These are phyloP conservation scores for Aspergillus bridgeri DNA, from an alignment of 495 filamentous ascomycete species.

Conservation along the genomic window DNA sequence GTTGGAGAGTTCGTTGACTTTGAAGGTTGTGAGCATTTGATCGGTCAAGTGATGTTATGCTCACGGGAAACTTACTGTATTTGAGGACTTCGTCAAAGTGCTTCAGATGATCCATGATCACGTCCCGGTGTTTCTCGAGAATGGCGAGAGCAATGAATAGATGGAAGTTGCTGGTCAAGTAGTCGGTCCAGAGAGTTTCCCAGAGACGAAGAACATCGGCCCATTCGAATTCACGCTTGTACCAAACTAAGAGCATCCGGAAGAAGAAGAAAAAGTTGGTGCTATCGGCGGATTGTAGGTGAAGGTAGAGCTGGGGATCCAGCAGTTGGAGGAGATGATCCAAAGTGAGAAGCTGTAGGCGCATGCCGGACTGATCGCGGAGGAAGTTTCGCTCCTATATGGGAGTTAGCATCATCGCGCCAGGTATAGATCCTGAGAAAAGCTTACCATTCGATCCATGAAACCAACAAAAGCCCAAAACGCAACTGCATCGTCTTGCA, in stretches of 20 bases:
- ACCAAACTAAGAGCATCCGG: constrained; percentile 97
- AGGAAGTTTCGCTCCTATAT: constrained; percentile 86
- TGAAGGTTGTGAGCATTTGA: constrained; percentile 4
- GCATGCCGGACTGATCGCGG: constrained; percentile 93
- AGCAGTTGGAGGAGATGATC: constrained; percentile 94
- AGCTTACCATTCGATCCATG: constrained; percentile 82
- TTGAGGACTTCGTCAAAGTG: constrained; percentile 97
- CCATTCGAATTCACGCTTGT: constrained; percentile 95
- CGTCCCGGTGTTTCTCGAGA: constrained; percentile 87
- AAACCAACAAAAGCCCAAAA: constrained; percentile 97
- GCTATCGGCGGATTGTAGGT: constrained; percentile 82
- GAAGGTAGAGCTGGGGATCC: constrained; percentile 89
- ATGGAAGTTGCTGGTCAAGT: constrained; percentile 81
- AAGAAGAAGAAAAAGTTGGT: constrained; percentile 99
- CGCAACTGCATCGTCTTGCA: constrained; percentile 94
- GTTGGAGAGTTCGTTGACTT: constrained; percentile 90
- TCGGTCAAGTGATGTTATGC: neutral
- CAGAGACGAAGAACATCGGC: constrained; percentile 80
- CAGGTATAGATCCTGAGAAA: neutral
- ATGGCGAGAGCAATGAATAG: constrained; percentile 92
- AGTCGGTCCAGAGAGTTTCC: constrained; percentile 96
- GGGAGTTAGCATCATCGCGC: constrained; percentile 4
- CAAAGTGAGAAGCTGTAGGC: constrained; percentile 80
- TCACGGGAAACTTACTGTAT: constrained; percentile 61
- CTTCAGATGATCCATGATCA: constrained; percentile 92